Percentiles rank a stretch among this genome's conserved stretches.
These are phyloP conservation scores for Bimuria novae-zelandiae DNA, from an alignment of 2,329 filamentous ascomycete species.

Conservation along the genomic window DNA sequence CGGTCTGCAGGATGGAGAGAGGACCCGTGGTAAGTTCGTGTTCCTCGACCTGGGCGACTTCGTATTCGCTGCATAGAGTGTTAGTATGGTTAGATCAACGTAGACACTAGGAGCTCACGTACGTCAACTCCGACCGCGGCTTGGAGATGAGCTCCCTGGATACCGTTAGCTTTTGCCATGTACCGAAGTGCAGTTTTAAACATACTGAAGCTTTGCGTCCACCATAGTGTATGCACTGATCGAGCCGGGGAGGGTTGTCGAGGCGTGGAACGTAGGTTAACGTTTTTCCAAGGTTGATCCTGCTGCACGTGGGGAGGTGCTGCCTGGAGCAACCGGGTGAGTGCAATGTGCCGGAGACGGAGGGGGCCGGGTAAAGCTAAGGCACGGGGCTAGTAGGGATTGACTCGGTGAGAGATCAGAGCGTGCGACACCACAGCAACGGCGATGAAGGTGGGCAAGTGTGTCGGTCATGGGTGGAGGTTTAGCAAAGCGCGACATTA, in stretches of 20 bases:
- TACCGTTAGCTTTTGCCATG: conserved; percentile 26
- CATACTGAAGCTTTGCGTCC: conserved; percentile 53
- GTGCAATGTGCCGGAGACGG: conserved; percentile 11
- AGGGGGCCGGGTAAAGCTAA: conserved; percentile 15
- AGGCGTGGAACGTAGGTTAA: conserved; percentile 11
- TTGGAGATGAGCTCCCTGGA: conserved; percentile 84
- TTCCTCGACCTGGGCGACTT: conserved; percentile 80
- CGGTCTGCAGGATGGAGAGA: conserved; percentile 93
- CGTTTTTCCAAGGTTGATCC: conserved; percentile 27
- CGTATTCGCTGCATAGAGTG: conserved; percentile 71
- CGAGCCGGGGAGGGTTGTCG: conserved; percentile 1
- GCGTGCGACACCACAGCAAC: conserved; percentile 35
- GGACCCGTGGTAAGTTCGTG: conserved; percentile 80
- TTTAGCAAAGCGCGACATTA: not conserved
- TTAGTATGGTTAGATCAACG: conserved; percentile 26
- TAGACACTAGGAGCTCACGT: too few species aligned
- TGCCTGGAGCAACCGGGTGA: conserved; percentile 21
- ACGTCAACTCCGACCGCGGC: conserved; percentile 90
- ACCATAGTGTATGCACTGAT: conserved; percentile 25
- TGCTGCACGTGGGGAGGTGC: conserved; percentile 20
- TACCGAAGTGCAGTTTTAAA: not conserved
- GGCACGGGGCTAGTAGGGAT: conserved; percentile 27
- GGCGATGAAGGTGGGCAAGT: conserved; percentile 30
- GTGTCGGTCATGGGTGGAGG: conserved; percentile 17
- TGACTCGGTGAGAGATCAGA: conserved; percentile 26